Percentiles rank a stretch among this genome's conserved stretches.
Conservation (phyloP, 2,329 filamentous ascomycete genomes). For the Calonectria ilicicola region DNA sequence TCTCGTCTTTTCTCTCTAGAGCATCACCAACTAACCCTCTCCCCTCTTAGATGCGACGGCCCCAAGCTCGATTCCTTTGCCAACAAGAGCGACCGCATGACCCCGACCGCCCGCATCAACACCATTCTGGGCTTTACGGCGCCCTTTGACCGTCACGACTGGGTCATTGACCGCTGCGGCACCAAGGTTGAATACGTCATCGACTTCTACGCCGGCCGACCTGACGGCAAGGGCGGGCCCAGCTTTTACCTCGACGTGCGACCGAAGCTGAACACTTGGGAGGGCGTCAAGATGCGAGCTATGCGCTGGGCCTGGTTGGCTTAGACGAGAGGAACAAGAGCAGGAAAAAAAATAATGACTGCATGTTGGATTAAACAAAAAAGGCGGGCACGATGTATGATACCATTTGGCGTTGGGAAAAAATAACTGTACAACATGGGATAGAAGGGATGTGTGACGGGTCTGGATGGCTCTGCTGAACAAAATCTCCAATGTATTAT, state of each 20-base stretch:
- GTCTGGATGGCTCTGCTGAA: conserved; percentile 18
- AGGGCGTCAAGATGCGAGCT: conserved; percentile 75
- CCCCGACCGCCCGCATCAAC: conserved; percentile 86
- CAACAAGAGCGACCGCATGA: conserved; percentile 77
- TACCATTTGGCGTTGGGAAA: conserved; percentile 40
- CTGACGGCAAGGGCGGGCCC: conserved; percentile 52
- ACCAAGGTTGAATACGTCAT: conserved; percentile 93
- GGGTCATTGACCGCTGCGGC: conserved; percentile 94
- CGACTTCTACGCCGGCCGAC: conserved; percentile 90
- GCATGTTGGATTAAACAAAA: conserved; percentile 22
- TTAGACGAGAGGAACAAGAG: conserved; percentile 39
- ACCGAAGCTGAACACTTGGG: conserved; percentile 76
- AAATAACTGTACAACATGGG: conserved; percentile 34
- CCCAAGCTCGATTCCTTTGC: conserved; percentile 87
- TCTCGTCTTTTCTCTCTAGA: fast-evolving
- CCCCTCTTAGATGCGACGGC: conserved; percentile 68
- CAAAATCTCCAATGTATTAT: conserved; percentile 38
- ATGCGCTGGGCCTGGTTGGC: conserved; percentile 63
- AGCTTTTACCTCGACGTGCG: conserved; percentile 78
- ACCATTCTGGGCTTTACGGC: conserved; percentile 87
- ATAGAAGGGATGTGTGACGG: conserved; percentile 14
- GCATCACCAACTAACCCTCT: conserved; percentile 21
- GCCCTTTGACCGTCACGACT: conserved; percentile 97
- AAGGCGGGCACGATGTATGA: conserved; percentile 37
- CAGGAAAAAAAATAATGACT: background rate